Conservation (phyloP, 768 basidiomycete genomes). For the Leucosporidium creatinivorum region DNA sequence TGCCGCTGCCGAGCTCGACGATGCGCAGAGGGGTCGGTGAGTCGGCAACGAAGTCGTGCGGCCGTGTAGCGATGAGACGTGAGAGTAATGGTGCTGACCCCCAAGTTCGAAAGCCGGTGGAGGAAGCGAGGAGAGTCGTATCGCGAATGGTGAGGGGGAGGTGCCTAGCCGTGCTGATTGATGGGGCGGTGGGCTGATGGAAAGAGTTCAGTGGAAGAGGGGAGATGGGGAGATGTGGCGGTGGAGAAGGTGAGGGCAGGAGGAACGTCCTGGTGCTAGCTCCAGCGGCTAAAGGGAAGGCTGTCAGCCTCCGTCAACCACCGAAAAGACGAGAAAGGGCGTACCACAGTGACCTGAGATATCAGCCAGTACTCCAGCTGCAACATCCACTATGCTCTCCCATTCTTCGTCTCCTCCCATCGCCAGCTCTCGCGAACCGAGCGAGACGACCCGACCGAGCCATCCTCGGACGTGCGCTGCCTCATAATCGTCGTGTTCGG, state of each 20-base stretch:
- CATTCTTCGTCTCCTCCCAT: not conserved
- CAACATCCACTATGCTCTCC: not conserved
- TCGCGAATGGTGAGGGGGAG: not conserved
- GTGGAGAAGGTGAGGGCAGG: not conserved
- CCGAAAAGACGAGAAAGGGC: not conserved
- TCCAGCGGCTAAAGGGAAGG: not conserved
- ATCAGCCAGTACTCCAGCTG: not conserved
- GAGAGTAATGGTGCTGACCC: not conserved
- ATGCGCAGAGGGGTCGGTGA: constrained; percentile 44
- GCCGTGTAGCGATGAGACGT: not conserved
- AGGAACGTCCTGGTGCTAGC: not conserved
- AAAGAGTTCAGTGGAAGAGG: not conserved
- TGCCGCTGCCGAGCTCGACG: constrained; percentile 79
- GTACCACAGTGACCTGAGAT: not conserved
- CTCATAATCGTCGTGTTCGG: not conserved
- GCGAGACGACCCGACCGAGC: not conserved
- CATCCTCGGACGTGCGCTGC: not conserved
- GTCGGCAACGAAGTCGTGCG: not conserved
- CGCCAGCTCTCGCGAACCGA: not conserved
- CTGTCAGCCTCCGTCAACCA: not conserved
- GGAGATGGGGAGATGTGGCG: not conserved
- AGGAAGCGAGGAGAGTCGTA: not conserved
- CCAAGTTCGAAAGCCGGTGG: not conserved
- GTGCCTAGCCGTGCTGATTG: not conserved
- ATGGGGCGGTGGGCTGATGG: not conserved